Evolutionary conservation across 345 rosid species (phyloP).

Genomic region (Syzygium jambos): DNA sequence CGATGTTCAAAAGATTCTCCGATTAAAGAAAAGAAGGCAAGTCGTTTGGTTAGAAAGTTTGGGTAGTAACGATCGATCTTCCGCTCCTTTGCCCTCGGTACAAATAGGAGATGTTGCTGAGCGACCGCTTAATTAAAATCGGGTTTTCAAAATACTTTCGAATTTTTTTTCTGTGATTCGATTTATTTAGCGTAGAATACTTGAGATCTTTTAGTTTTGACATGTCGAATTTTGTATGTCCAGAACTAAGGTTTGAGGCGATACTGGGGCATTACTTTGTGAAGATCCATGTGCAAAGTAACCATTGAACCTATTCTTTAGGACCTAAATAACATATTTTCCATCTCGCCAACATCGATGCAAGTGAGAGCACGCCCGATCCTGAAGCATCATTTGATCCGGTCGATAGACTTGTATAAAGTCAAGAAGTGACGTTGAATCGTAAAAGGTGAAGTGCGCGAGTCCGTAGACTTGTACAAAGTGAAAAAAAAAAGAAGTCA

Average conservation of each 20-base stretch:
- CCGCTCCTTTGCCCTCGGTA: neutral
- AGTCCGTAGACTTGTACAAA: too few relatives aligned
- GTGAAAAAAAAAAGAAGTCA: neutral
- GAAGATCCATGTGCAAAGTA: neutral
- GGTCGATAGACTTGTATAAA: neutral
- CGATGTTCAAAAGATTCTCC: neutral
- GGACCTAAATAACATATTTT: neutral
- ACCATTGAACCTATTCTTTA: fast-evolving
- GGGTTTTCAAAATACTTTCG: neutral
- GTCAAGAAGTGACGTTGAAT: neutral
- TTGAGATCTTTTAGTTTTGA: fast-evolving
- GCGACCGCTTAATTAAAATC: neutral
- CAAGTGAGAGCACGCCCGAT: fast-evolving
- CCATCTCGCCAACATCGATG: fast-evolving
- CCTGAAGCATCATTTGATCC: fast-evolving
- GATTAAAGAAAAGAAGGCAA: neutral
- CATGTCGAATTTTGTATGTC: neutral
- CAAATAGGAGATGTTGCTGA: neutral
- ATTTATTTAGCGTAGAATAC: neutral
- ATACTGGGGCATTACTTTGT: neutral
- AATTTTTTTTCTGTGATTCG: neutral
- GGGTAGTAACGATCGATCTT: neutral
- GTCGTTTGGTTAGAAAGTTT: neutral
- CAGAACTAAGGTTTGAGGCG: fast-evolving
- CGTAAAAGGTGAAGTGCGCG: neutral